Base-by-base conservation (phyloP, 192 early-diverging fungal species). In the Phlyctochytrium bullatum region DNA sequence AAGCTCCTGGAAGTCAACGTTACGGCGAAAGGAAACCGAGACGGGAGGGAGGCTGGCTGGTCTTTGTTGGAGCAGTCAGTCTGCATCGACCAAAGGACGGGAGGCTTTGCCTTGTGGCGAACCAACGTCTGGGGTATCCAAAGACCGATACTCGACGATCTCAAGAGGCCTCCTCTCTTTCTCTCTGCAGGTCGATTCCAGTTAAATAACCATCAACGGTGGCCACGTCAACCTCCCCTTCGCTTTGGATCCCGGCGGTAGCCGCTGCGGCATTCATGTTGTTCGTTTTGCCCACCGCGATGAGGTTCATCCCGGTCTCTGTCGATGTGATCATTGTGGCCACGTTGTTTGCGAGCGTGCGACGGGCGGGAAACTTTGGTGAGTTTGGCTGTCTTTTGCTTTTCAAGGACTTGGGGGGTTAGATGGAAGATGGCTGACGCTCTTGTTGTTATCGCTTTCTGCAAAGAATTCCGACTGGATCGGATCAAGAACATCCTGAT, bases 281-380 rank as follows among this genome's bases (percentile, higher is more conserved):
- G n/a, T n/a, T n/a, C n/a, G n/a, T n/a, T n/a, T 47, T 47, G 40
- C 40, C 40, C 20, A 47, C 40, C 29, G 25, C 33, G n/a, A 72
- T 72, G 70, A 57, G 70, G 30, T 25, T 72, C 36, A 72, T 72
- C 28, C 70, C 70, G n/a, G 31, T 72, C 6, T 35, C 64, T 52
- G 40, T 72, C 58, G 70, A 72, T 50, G n/a, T 72, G 2, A 14
- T 72, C 31, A 47, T 72, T 29, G 28, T 65, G 1, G 31, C 70
- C 34, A 61, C 70, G 3, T 54, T 72, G 30, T 58, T 72, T 23
- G 63, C 70, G 3, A 32, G 56, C 27, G 36, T 72, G 10, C 35
- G 64, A 12, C 20, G 70, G 12, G 58, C 57, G 16, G 70, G 70
- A 28, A 24, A 35, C 24, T 34, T 66, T 4, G 64, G 70, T 72